Evolutionary conservation across 1,284 basidiomycete genomes (phyloP).

Genomic region (Cerrena zonata): DNA sequence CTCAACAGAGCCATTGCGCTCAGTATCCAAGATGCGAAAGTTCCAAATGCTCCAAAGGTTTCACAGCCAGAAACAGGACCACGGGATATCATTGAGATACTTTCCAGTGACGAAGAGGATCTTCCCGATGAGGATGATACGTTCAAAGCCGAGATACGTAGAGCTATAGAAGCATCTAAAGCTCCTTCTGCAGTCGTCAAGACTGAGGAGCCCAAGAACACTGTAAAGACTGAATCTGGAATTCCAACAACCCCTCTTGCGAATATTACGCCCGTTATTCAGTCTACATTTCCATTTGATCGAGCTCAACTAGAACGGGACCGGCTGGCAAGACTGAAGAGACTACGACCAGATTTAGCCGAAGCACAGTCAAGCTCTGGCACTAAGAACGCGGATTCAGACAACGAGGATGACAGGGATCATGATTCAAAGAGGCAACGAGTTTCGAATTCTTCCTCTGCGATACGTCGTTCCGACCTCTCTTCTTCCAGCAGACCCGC

Average conservation of each 20-base stretch:
- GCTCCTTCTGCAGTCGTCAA: background rate
- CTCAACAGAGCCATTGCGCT: slow-evolving; percentile 26
- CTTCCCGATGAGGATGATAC: slow-evolving; percentile 27
- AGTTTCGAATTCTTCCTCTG: slow-evolving; percentile 33
- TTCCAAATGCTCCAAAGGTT: background rate
- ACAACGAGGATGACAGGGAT: slow-evolving; percentile 28
- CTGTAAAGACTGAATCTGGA: too few species aligned
- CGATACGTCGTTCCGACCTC: slow-evolving; percentile 18
- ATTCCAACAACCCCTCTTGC: slow-evolving; percentile 4
- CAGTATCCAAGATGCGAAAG: slow-evolving; percentile 20
- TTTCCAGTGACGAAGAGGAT: slow-evolving; percentile 11
- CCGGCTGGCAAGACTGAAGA: slow-evolving; percentile 58
- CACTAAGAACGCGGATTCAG: slow-evolving; percentile 27
- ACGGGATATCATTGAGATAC: slow-evolving; percentile 12
- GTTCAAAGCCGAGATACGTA: slow-evolving; percentile 30
- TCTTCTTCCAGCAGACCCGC: slow-evolving; percentile 16
- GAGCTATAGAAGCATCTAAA: slow-evolving; percentile 3
- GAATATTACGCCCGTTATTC: background rate
- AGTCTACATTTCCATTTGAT: slow-evolving; percentile 49
- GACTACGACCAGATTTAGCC: slow-evolving; percentile 33
- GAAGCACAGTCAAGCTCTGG: slow-evolving; percentile 8
- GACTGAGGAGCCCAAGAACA: background rate
- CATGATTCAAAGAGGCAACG: slow-evolving; percentile 44
- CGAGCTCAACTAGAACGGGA: slow-evolving; percentile 64
- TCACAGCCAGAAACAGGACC: background rate